These are phyloP conservation scores for Lecanicillium sp. DNA, from an alignment of 2,329 filamentous ascomycete species.

Conservation along the genomic window DNA sequence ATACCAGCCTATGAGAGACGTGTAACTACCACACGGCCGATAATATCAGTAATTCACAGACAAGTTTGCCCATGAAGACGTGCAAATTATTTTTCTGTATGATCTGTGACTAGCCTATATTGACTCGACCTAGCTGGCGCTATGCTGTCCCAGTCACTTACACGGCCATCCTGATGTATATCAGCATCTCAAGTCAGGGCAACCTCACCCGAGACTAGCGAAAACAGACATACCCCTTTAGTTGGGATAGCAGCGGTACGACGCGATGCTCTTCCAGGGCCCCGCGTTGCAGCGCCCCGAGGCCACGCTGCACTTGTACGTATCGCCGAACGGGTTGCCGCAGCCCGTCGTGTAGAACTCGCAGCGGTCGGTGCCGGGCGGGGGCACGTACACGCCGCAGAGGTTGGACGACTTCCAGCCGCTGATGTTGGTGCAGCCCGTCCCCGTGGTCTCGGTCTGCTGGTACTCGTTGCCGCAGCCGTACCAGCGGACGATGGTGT, in stretches of 20 bases:
- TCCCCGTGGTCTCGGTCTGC: neutral
- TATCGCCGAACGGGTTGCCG: neutral
- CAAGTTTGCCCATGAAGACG: too few species aligned
- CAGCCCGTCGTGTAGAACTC: conserved; percentile 7
- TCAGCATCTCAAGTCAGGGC: too few species aligned
- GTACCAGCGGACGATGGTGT: neutral
- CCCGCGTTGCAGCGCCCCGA: neutral
- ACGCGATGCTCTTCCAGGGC: neutral
- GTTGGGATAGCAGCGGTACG: conserved; percentile 6
- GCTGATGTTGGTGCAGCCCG: neutral
- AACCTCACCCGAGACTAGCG: too few species aligned
- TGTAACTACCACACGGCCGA: too few species aligned
- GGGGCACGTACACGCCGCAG: neutral
- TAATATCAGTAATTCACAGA: too few species aligned
- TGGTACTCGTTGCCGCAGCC: neutral
- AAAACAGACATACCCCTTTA: too few species aligned
- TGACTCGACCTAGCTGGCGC: too few species aligned
- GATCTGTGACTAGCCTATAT: too few species aligned
- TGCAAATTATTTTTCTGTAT: too few species aligned
- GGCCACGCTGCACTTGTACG: conserved; percentile 2
- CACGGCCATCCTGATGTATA: too few species aligned
- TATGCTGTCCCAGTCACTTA: too few species aligned
- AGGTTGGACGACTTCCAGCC: neutral
- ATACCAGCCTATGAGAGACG: too few species aligned
- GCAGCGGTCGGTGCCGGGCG: conserved; percentile 6